phyloP scores from a whole-genome alignment of 805 yeast genomes.

The Candida sphagnicola region DNA sequence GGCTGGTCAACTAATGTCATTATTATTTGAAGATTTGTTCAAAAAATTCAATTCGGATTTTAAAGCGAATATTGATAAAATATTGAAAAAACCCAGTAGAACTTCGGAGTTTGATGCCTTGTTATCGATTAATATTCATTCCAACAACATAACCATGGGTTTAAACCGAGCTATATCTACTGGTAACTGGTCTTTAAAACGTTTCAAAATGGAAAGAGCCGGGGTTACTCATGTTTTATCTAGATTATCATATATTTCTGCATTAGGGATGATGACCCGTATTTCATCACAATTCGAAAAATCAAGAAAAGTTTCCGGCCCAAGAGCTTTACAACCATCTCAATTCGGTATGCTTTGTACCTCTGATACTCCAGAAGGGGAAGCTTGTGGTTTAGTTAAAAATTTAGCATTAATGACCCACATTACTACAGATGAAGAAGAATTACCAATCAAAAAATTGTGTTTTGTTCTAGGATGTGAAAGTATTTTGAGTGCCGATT shows the following conservation, averaged over 20 bases:
- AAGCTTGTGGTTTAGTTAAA: conserved; percentile 98
- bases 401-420: conserved; percentile 97
- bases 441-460: conserved; percentile 73
- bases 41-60: conserved; percentile 94
- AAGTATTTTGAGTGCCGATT: conserved; percentile 74
- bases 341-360: conserved; percentile 99
- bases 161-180: conserved; percentile 95
- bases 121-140: conserved; percentile 82
- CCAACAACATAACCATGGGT: conserved; percentile 91
- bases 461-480: conserved; percentile 89
- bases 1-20: conserved; percentile 95
- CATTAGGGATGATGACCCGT: conserved; percentile 99
- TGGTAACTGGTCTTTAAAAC: conserved; percentile 97
- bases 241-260: conserved; percentile 87
- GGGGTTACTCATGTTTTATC: conserved; percentile 97
- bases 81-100: conserved; percentile 87
- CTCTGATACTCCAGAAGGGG: conserved; percentile 99
- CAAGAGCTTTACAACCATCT: conserved; percentile 97
- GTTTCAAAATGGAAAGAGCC: conserved; percentile 99
- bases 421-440: conserved; percentile 97
- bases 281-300: conserved; percentile 98
- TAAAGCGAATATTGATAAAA: conserved; percentile 91
- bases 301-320: conserved; percentile 96
- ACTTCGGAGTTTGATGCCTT: conserved; percentile 95
- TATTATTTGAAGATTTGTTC: conserved; percentile 93